These are phyloP conservation scores for Cryoendolithus antarcticus DNA, from an alignment of 2,329 filamentous ascomycete species.

Conservation along the genomic window DNA sequence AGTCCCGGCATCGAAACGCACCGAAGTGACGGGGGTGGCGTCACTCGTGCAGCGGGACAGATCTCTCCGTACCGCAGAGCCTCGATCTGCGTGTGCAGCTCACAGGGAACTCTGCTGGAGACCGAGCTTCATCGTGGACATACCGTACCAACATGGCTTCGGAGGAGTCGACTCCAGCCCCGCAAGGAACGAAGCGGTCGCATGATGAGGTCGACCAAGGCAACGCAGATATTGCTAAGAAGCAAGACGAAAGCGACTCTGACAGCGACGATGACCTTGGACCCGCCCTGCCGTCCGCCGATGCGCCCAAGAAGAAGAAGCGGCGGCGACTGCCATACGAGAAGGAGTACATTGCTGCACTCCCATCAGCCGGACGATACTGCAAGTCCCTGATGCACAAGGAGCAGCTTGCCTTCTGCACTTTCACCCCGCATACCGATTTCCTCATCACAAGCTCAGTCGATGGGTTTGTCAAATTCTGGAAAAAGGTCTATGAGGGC, in stretches of 20 bases:
- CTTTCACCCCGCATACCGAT: constrained; percentile 79
- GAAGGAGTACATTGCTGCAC: constrained; percentile 82
- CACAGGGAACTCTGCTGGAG: too few species aligned
- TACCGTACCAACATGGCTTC: constrained; percentile 2
- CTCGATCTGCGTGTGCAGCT: too few species aligned
- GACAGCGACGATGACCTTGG: constrained; percentile 67
- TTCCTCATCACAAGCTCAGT: constrained; percentile 89
- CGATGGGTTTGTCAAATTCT: constrained; percentile 97
- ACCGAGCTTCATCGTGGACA: too few species aligned
- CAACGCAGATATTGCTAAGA: constrained; percentile 5
- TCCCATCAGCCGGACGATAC: constrained; percentile 71
- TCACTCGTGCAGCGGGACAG: too few species aligned
- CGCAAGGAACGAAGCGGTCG: constrained; percentile 19
- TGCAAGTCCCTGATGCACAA: constrained; percentile 98
- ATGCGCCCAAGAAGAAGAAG: constrained; percentile 79
- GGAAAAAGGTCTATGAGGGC: constrained; percentile 79
- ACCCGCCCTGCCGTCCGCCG: constrained; percentile 71
- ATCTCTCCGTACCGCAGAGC: too few species aligned
- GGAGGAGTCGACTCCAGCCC: background rate
- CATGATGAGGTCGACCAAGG: constrained; percentile 15
- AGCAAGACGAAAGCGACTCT: constrained; percentile 47
- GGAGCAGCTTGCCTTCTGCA: constrained; percentile 80
- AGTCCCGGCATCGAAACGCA: too few species aligned
- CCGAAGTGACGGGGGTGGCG: too few species aligned
- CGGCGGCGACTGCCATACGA: constrained; percentile 83